Conservation (phyloP, 148 eudicot species). For the Cornus florida region DNA sequence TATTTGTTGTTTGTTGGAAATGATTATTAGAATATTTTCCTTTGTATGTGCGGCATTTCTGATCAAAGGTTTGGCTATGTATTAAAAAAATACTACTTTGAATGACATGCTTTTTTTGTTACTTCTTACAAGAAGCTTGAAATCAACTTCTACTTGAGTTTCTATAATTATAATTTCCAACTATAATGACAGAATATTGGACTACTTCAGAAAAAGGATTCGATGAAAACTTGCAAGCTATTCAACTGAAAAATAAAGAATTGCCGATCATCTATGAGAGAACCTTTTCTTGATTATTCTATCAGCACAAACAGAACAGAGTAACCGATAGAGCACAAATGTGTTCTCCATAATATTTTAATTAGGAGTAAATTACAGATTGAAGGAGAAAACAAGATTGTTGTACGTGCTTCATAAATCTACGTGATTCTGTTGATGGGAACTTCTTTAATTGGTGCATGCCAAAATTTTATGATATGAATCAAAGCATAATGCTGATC, state of each 20-base stretch:
- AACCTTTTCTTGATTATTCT: background rate
- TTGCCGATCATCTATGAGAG: background rate
- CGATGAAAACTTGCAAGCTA: background rate
- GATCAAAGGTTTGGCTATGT: background rate
- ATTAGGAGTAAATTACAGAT: background rate
- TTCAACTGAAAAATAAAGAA: background rate
- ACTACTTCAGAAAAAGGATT: background rate
- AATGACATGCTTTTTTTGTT: background rate
- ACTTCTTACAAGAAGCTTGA: background rate
- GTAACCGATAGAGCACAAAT: background rate
- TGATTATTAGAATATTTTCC: no score
- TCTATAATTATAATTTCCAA: no score
- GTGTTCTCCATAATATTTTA: background rate
- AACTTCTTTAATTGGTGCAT: background rate
- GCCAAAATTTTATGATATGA: background rate
- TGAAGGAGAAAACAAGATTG: background rate
- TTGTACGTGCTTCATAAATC: background rate
- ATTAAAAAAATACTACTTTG: constrained; percentile 31
- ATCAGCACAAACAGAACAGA: background rate
- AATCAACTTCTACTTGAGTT: no score
- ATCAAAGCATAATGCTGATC: background rate
- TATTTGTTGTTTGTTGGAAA: background rate
- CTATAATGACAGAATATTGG: background rate
- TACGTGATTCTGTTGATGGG: background rate
- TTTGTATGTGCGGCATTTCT: background rate